Base-by-base conservation (phyloP, 1,284 basidiomycete genomes). In the Ustilago xerochloae region DNA sequence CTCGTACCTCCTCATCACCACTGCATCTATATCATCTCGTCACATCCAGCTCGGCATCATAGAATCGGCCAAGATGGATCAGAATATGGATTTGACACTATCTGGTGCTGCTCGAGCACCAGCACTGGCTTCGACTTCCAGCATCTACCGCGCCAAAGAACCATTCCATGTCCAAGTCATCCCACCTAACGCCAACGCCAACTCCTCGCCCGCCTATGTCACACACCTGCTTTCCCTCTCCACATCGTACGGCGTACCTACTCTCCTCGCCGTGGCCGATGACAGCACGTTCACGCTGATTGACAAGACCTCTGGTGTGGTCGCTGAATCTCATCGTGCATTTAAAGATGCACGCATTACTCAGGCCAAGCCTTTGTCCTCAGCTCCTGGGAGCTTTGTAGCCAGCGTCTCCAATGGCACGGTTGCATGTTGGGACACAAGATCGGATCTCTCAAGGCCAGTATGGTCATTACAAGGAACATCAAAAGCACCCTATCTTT, bases 401-500 rank as follows among this genome's bases (percentile, higher is more conserved):
- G 56, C 57, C 1, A 51, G 59, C 49, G 59, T 69, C 20, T 59
- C 58, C 7, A 59, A 69, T 35, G 76, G 78, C 16, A 72, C 57
- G 2, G 54, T 75, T 1, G 60, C 64, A 4, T 63, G 69, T 5
- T 80, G 72, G 73, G 78, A 80, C 38, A 63, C 76, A 16, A 56
- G 78, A 4, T 16, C 56, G 1, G 64, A 63, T 1, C 43, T 62
- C 0, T 18, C 36, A 10, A 63, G 56, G 12, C 69, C 73, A 0
- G 55, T 64, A 0, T 62, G 62, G 61, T 62, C 58, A 20, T 55
- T 80, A 5, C 45, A 50, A 12, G 68, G 77, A 0, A 58, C 70
- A 6, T 59, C 56, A 22, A 56, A 56, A 13, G 75, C 77, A 15
- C 77, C 80, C n/a, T 81, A 79, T 57, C 67, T 80, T 33, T 72